These are phyloP conservation scores for Candida pseudoglaebosa DNA, from an alignment of 805 yeast species.

Conservation along the genomic window DNA sequence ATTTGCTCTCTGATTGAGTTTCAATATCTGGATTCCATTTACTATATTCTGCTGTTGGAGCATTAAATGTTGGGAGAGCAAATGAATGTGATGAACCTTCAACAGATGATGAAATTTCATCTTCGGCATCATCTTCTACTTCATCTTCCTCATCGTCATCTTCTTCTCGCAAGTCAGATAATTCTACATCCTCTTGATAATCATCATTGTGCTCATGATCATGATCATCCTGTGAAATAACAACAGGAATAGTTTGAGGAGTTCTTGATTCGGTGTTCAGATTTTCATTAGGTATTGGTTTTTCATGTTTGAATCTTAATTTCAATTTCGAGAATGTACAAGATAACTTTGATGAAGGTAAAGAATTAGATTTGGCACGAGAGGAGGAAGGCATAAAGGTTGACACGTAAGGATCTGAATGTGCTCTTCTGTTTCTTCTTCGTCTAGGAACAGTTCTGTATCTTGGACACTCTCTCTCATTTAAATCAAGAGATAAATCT, in stretches of 20 bases:
- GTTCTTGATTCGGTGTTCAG: constrained; percentile 3
- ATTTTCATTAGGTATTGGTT: not conserved
- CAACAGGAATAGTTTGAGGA: constrained; percentile 1
- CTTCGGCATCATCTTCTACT: constrained; percentile 11
- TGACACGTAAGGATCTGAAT: not conserved
- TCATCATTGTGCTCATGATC: constrained; percentile 17
- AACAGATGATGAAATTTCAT: constrained; percentile 6
- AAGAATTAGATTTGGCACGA: constrained; percentile 17
- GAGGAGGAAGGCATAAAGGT: not conserved
- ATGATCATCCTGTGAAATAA: constrained; percentile 10
- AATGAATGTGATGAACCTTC: constrained; percentile 3
- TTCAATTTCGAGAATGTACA: constrained; percentile 21
- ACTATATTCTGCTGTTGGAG: constrained; percentile 4
- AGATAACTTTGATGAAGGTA: constrained; percentile 16
- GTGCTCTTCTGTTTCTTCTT: constrained; percentile 40
- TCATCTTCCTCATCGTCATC: constrained; percentile 20
- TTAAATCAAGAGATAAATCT: constrained; percentile 75
- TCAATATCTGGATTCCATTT: constrained; percentile 49
- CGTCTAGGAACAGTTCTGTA: constrained; percentile 81
- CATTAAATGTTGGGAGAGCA: constrained; percentile 6
- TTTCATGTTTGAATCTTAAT: constrained; percentile 14
- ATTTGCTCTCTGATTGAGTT: constrained; percentile 20
- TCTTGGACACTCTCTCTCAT: constrained; percentile 65
- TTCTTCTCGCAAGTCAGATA: constrained; percentile 26
- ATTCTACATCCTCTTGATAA: constrained; percentile 25